Evolutionary conservation across 2,329 filamentous ascomycete species (phyloP).

Genomic region (Scedosporium dehoogii): DNA sequence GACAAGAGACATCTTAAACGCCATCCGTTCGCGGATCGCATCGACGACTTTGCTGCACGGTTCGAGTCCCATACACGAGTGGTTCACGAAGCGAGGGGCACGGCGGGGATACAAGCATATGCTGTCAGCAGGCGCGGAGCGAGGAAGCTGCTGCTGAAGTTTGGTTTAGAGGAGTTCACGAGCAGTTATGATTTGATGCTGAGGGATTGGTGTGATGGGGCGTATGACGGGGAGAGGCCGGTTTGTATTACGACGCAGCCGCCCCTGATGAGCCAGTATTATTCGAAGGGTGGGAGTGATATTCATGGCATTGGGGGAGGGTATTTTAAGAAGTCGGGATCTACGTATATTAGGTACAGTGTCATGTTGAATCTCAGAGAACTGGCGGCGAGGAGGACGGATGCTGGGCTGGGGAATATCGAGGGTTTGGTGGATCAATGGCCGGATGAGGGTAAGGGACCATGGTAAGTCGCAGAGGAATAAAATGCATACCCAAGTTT

Average conservation of each 20-base stretch:
- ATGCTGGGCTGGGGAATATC: neutral
- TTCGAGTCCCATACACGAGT: conserved; percentile 33
- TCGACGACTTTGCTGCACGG: conserved; percentile 12
- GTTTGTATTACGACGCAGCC: conserved; percentile 8
- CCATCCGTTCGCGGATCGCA: conserved; percentile 23
- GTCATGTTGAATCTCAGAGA: conserved; percentile 6
- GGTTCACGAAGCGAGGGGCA: conserved; percentile 31
- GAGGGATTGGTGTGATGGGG: conserved; percentile 33
- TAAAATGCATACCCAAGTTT: neutral
- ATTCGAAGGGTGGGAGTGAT: conserved; percentile 7
- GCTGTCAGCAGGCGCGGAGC: conserved; percentile 34
- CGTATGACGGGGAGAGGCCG: neutral
- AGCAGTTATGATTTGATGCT: conserved; percentile 33
- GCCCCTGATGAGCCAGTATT: conserved; percentile 7
- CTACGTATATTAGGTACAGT: conserved; percentile 5
- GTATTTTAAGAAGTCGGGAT: conserved; percentile 6
- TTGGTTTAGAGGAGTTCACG: conserved; percentile 29
- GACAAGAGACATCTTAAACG: conserved; percentile 13
- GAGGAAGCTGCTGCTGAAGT: conserved; percentile 28
- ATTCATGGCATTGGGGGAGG: conserved; percentile 8
- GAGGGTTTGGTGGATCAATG: conserved; percentile 6
- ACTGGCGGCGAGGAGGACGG: neutral
- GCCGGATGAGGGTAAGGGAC: conserved; percentile 8
- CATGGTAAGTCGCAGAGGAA: neutral
- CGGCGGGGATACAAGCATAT: conserved; percentile 25